Evolutionary conservation across 345 rosid genomes (phyloP).

Genomic region (Arabis alpina): DNA sequence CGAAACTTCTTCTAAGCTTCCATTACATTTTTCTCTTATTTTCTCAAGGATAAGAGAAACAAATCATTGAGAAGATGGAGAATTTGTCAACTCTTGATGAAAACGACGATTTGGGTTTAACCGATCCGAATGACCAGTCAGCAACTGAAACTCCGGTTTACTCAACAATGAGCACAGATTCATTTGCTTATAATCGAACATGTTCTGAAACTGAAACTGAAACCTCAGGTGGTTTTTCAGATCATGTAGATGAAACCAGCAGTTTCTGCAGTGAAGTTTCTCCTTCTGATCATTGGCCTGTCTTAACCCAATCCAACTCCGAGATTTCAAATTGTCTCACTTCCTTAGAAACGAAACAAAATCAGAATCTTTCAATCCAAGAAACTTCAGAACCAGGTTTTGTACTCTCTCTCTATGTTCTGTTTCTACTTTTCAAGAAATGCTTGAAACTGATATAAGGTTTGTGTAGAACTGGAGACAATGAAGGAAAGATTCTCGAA

Average conservation of each 20-base stretch:
- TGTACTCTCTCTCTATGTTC: constrained; percentile 3
- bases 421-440: background rate
- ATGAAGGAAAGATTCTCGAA: constrained; percentile 90
- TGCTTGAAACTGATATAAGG: background rate
- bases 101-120: constrained; percentile 54
- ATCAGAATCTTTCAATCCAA: constrained; percentile 49
- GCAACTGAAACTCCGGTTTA: constrained; percentile 56
- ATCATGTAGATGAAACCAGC: constrained; percentile 56
- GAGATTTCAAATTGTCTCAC: constrained; percentile 32
- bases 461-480: constrained; percentile 58
- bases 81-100: constrained; percentile 50
- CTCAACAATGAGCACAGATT: constrained; percentile 62
- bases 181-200: constrained; percentile 58
- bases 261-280: constrained; percentile 67
- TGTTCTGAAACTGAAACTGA: constrained; percentile 51
- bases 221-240: constrained; percentile 64
- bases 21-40: constrained; percentile 8
- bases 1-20: constrained; percentile 24
- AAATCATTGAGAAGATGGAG: constrained; percentile 46
- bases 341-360: constrained; percentile 47
- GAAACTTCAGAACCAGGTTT: constrained; percentile 64
- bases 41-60: background rate
- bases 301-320: constrained; percentile 42
- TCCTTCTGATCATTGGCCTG: constrained; percentile 57
- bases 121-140: constrained; percentile 53